phyloP scores from a whole-genome alignment of 805 yeast genomes.

The Starmerella powellii region DNA sequence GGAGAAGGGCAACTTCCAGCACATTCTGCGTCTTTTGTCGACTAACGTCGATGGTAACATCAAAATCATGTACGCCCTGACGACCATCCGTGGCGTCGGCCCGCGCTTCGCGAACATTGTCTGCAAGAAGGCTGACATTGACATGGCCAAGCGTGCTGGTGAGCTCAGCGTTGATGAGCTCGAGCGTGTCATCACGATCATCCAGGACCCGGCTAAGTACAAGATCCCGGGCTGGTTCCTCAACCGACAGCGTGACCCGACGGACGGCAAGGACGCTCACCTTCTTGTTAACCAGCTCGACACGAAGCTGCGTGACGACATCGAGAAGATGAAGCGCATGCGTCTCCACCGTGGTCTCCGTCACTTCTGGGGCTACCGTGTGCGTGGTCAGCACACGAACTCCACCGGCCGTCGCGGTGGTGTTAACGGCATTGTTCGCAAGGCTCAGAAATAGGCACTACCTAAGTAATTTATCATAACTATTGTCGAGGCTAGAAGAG shows the following conservation, averaged over 20 bases:
- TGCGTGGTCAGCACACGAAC: constrained; percentile 99
- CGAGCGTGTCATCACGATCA: constrained; percentile 98
- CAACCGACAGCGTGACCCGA: constrained; percentile 97
- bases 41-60: constrained; percentile 99
- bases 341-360: constrained; percentile 99
- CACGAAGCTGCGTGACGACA: constrained; percentile 98
- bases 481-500: neutral
- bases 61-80: constrained; percentile 99
- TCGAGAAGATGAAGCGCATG: constrained; percentile 99
- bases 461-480: constrained; percentile 8
- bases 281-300: constrained; percentile 97
- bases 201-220: constrained; percentile 99
- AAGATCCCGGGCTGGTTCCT: constrained; percentile 99
- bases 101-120: constrained; percentile 99
- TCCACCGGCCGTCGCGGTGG: constrained; percentile 94
- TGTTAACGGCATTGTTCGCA: constrained; percentile 35
- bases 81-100: constrained; percentile 99
- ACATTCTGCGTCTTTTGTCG: constrained; percentile 99
- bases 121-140: constrained; percentile 99
- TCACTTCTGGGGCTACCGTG: constrained; percentile 99
- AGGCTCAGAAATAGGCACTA: constrained; percentile 23
- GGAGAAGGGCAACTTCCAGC: constrained; percentile 99
- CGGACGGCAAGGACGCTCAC: constrained; percentile 99
- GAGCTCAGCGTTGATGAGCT: constrained; percentile 99
- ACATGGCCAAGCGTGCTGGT: constrained; percentile 98